Base-by-base conservation (phyloP, 192 early-diverging fungal species). In the Pecoramyces ruminantium region DNA sequence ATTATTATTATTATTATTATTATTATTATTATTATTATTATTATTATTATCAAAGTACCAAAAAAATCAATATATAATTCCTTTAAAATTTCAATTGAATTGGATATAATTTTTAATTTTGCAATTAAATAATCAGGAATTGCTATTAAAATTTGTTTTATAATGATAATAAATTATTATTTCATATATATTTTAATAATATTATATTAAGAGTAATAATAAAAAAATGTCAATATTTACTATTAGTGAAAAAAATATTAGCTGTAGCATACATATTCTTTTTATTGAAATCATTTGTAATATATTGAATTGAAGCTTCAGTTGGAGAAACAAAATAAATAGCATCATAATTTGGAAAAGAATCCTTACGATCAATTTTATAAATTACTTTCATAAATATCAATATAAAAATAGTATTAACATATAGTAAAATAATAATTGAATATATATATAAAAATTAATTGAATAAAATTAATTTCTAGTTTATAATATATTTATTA, bases 31-130 rank as follows among this genome's bases (percentile, higher is more conserved):
- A 6, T 3, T 34, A 6, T 34, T n/a, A n/a, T n/a, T n/a, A n/a
- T n/a, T n/a, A n/a, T n/a, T n/a, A n/a, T n/a, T n/a, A n/a, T n/a
- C n/a, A n/a, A n/a, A n/a, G n/a, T 88, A 95, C 94, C 92, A 78
- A 93, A 85, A 82, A 96, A 95, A 81, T 96, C 95, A 51, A 95
- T 88, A 82, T 91, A 92, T 82, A 96, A 86, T 81, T 96, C 95
- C 83, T 90, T 92, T 39, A 93, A 83, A 11, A 86, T 87, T 81
- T 88, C 91, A 38, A 95, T 89, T 40, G 86, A 88, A 58, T 88
- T 86, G 29, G 85, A 84, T 8, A 67, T 67, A 9, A 83, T 82
- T 25, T 87, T 92, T 80, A 94, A 83, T 25, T 87, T 86, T 28
- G 88, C 82, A 82, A 93, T 91, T 2, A 93, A 83, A 1, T 80